phyloP scores from a whole-genome alignment of 139 green algal genomes.

The Picochlorum sp. region DNA sequence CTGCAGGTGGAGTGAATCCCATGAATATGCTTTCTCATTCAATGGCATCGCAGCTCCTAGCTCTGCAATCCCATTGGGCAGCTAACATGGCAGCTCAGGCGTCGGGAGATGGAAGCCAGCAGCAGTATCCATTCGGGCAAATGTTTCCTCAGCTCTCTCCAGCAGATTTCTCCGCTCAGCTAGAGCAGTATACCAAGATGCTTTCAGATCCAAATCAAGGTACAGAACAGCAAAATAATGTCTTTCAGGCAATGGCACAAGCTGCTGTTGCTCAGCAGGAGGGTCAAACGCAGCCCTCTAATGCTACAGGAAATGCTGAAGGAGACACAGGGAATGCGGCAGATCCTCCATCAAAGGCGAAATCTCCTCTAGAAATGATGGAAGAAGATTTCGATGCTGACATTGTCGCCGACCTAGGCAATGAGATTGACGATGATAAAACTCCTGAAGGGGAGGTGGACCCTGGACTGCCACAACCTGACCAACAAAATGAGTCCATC shows the following conservation, averaged over 20 bases:
- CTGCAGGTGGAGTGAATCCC: constrained; percentile 9
- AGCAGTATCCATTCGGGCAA: constrained; percentile 1
- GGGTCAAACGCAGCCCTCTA: no score
- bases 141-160: constrained; percentile 5
- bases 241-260: no score
- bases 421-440: neutral
- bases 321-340: neutral
- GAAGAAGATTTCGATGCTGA: constrained; percentile 10
- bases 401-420: neutral
- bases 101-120: neutral
- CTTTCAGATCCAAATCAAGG: neutral
- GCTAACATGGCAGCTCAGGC: constrained; percentile 2
- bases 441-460: neutral
- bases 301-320: no score
- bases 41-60: constrained; percentile 30
- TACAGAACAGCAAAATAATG: constrained; percentile 7
- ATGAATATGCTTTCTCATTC: constrained; percentile 27
- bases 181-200: constrained; percentile 12
- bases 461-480: neutral
- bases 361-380: constrained; percentile 1
- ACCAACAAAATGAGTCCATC: no score
- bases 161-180: constrained; percentile 21
- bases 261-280: no score
- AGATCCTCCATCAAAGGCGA: neutral
- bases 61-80: constrained; percentile 17